These are phyloP conservation scores for Plasmodium vinckei DNA, from an alignment of 169 alveolate species.

Conservation along the genomic window DNA sequence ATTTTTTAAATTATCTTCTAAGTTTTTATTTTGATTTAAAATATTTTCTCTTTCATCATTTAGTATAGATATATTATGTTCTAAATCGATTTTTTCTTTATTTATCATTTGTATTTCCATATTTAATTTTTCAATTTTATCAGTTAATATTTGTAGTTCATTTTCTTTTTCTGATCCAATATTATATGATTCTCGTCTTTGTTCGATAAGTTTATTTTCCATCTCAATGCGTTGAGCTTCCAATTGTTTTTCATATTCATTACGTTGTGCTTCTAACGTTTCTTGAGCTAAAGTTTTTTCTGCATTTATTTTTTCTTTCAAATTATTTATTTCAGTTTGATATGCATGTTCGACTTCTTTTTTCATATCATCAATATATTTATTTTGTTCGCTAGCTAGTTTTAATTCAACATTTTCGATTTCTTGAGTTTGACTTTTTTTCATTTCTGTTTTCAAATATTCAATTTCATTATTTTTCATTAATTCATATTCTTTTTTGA, in stretches of 20 bases:
- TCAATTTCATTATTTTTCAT: slow-evolving; percentile 49
- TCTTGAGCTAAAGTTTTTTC: not conserved
- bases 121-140: slow-evolving; percentile 20
- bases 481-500: slow-evolving; percentile 28
- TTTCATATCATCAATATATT: slow-evolving; percentile 6
- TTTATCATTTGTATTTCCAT: slow-evolving; percentile 19
- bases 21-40: slow-evolving; percentile 11
- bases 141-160: slow-evolving; percentile 20
- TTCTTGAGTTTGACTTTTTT: slow-evolving; percentile 6
- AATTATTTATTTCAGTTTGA: slow-evolving; percentile 3
- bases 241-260: slow-evolving; percentile 19
- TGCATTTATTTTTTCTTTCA: slow-evolving; percentile 2
- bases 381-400: slow-evolving; percentile 3
- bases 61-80: slow-evolving; percentile 31
- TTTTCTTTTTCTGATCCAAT: slow-evolving; percentile 1
- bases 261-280: not conserved
- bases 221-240: not conserved
- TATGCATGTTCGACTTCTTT: slow-evolving; percentile 13
- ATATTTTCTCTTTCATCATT: slow-evolving; percentile 62
- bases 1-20: slow-evolving; percentile 66
- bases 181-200: slow-evolving; percentile 7
- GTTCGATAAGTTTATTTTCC: slow-evolving; percentile 3
- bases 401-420: not conserved
- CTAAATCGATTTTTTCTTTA: slow-evolving; percentile 33
- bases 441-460: slow-evolving; percentile 14